Evolutionary conservation across 2,329 filamentous ascomycete species (phyloP), one percentile per base, ranked within the genome.

Genomic region (Penicillium capsulatum): DNA sequence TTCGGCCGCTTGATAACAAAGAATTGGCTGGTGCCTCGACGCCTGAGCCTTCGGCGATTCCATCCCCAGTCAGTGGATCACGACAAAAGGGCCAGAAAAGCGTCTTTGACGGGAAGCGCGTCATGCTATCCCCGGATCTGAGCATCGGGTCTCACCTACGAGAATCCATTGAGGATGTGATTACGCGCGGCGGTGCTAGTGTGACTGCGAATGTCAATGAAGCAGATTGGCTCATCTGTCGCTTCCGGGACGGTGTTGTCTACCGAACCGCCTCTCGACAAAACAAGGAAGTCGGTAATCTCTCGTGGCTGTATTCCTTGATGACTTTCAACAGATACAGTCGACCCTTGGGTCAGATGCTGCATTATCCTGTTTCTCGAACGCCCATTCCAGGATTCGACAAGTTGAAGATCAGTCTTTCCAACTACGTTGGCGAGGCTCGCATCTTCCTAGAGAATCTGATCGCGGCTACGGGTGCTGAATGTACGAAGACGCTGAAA

Each of bases 391-490:
- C 83, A 0, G 90, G 87, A 0, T 96, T 98, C 59, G 65, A 84
- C 42, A 72, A 76, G 6, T 73, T 85, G 62, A 80, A 76, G 36
- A 92, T 98, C 56, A 95, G 89, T 41, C 75, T 98, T 4, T 97
- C 92, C 4, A 98, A 97, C 64, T 98, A 98, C 60, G 88, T 88
- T 31, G 92, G 92, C 20, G 92, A 98, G 64, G 88, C 92, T 11
- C 81, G 92, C 32, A 81, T 88, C 36, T 98, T 97, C 57, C 75
- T 98, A 3, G 90, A 97, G 64, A 97, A 95, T 53, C 75, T 98
- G 26, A 84, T 96, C 54, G 80, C 74, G 44, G 89, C 89, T 16
- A 76, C 84, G 11, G 92, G 92, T 11, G 91, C 86, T 7, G 83
- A 85, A 46, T 97, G 88, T 60, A 98, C 92, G 19, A 94, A 94